Conservation (phyloP, 805 yeast species). For the Pichia manshurica region DNA sequence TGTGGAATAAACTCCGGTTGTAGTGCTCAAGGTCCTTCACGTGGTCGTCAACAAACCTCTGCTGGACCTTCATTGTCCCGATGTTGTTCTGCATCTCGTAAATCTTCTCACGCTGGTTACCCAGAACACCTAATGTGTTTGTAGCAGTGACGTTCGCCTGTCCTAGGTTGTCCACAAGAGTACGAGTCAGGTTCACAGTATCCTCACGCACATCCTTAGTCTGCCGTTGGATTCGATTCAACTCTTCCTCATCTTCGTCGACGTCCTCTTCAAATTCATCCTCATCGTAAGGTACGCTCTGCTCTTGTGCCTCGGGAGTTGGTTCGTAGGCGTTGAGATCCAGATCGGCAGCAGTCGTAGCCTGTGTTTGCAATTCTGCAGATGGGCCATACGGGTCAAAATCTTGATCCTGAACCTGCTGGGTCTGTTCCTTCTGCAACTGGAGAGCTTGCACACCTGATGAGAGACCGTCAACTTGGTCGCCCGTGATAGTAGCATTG, state of each 20-base stretch:
- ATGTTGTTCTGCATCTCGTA: constrained; percentile 63
- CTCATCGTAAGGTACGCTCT: constrained; percentile 21
- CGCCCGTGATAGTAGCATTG: constrained; percentile 1
- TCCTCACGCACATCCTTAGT: constrained; percentile 64
- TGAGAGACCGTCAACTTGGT: background rate
- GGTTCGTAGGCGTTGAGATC: constrained; percentile 28
- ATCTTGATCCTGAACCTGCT: constrained; percentile 11
- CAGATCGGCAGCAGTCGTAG: constrained; percentile 13
- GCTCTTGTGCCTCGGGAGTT: constrained; percentile 8
- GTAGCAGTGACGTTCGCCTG: constrained; percentile 70
- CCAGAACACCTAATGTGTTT: constrained; percentile 86
- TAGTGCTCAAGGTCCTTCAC: constrained; percentile 73
- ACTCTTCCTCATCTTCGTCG: constrained; percentile 84
- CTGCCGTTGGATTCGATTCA: constrained; percentile 75
- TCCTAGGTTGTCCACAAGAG: constrained; percentile 65
- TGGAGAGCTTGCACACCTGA: constrained; percentile 11
- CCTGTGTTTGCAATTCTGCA: constrained; percentile 6
- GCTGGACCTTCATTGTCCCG: constrained; percentile 74
- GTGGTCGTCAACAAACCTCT: constrained; percentile 73
- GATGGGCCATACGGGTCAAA: constrained; percentile 27
- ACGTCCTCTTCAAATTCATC: constrained; percentile 38
- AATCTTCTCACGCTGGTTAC: constrained; percentile 85
- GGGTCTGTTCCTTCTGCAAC: constrained; percentile 11
- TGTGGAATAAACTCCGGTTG: constrained; percentile 76
- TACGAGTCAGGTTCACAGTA: constrained; percentile 78